phyloP scores from a whole-genome alignment of 305 asterid genomes.

The Vinca major region DNA sequence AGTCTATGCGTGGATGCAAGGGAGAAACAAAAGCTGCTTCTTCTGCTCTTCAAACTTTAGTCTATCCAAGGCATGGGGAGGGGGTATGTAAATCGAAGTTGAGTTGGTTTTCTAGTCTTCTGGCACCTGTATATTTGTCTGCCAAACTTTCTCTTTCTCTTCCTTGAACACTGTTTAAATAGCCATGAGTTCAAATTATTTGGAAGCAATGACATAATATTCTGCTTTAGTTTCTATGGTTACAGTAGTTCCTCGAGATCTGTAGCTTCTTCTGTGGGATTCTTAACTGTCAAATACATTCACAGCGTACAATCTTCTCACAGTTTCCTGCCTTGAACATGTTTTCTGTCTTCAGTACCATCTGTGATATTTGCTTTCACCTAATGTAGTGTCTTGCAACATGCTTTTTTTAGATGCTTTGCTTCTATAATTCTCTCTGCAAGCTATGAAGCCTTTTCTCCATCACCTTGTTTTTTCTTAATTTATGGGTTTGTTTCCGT shows the following conservation, averaged over 20 bases:
- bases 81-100: slow-evolving; percentile 34
- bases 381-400: background rate
- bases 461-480: background rate
- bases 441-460: background rate
- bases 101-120: background rate
- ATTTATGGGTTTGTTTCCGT: background rate
- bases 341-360: background rate
- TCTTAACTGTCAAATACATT: background rate
- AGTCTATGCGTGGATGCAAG: slow-evolving; percentile 24
- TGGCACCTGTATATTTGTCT: background rate
- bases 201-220: background rate
- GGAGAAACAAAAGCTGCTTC: slow-evolving; percentile 23
- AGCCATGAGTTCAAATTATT: background rate
- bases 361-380: background rate
- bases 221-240: background rate
- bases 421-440: background rate
- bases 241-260: background rate
- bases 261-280: background rate
- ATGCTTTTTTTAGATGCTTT: background rate
- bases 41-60: slow-evolving; percentile 25
- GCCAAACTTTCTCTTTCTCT: background rate
- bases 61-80: slow-evolving; percentile 24
- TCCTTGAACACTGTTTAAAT: background rate
- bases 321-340: background rate
- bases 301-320: background rate